Base-by-base conservation (phyloP, 176 grass and related monocot species). In the Hordeum vulgare region DNA sequence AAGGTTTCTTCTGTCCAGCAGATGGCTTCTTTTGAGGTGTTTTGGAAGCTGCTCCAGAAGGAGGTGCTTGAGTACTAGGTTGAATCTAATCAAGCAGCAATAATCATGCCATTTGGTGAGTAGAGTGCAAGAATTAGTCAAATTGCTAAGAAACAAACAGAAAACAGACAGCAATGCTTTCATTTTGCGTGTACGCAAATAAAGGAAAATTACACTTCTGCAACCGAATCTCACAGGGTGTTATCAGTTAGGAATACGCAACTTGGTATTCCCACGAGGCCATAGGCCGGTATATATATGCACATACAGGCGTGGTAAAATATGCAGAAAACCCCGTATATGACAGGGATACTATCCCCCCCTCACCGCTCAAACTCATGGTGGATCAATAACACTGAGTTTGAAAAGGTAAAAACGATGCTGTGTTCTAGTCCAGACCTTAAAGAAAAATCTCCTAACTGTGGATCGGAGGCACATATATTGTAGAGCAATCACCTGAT, bases 1-100 rank as follows among this genome's bases (percentile, higher is more conserved):
- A 47, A 68, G 87, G 91, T 74, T 95, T 99, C 89, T 99, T 99
- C 77, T 96, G 96, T 57, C 96, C 96, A 89, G 89, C 83, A 73
- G 91, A 83, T 83, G 91, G 77, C 87, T 99, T 99, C 85, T 89
- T 92, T 51, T 79, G 76, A 53, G 96, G 89, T 81, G 93, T 83
- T 90, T 96, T 96, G 40, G 84, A 86, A 70, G 58, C 24, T 71
- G 80, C 72, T 80, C 62, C 65, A 77, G 84, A 17, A 54, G 35
- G 24, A 78, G 75, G 72, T 77, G 71, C 41, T 81, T 89, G 92
- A 51, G 47, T 76, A 80, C 70, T 36, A 84, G 92, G 79, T 84
- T 87, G 87, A 20, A 83, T 86, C 91, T 97, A 87, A 87, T 33
- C 35, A 64, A 76, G 40, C 12, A 87, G 28, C 35, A 42, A 42